Evolutionary conservation across 306 rosid species (phyloP), one percentile per base, ranked within the genome.

Genomic region (Casuarina cunninghamiana): DNA sequence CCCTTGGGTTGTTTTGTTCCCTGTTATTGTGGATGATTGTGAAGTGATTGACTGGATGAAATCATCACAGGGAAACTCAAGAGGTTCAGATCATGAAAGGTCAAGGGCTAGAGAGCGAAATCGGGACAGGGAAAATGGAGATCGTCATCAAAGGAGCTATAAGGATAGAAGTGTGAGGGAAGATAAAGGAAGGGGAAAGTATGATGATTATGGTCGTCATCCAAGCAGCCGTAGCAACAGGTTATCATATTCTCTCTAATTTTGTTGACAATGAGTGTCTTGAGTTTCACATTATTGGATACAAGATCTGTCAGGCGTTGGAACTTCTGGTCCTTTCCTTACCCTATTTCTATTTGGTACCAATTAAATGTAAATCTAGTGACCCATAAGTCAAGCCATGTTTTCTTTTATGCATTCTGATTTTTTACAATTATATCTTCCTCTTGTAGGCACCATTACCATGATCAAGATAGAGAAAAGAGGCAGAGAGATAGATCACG

Each of bases 1-100:
- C 54, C 61, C 13, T 81, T 65, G 16, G 53, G 42, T 48, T 77
- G 35, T 48, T 49, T 57, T 67, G 72, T 42, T 16, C 16, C 78
- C 21, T 26, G 6, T 42, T 19, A 42, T 42, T 55, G 37, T 42
- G 38, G 4, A 11, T 77, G 60, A 68, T 63, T 53, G 67, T 70
- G 57, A 42, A 45, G 55, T 79, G 77, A 76, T 69, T 70, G 80
- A 73, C 66, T 71, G 53, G 32, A 62, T 69, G 60, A 62, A 50
- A 80, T 78, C 81, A 75, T n/a, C 10, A 80, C 89, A 88, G 97
- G 75, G 77, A 26, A 78, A 60, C 75, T 87, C 87, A 38, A 84
- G 75, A 69, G 87, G 92, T 42, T 78, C 88, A 80, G 86, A 82
- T 74, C 83, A 72, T 8, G 92, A 91, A 78, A 83, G 88, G 75